A percentile compares a stretch with the other conserved stretches of the same genome.
Evolutionary conservation across 352 stramenopile species (phyloP).

Genomic region (Thalassiosira hispida): DNA sequence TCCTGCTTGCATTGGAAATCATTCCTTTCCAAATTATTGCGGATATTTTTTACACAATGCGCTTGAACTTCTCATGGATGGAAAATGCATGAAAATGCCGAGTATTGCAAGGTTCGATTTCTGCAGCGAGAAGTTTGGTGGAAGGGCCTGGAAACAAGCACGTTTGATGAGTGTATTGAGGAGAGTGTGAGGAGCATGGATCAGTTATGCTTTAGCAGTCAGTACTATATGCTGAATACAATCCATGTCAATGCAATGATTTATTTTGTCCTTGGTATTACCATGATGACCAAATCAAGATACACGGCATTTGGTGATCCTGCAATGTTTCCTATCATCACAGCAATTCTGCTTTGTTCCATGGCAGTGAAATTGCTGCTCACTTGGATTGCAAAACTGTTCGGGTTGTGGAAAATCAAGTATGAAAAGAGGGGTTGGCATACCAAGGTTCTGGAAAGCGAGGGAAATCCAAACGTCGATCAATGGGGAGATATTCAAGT

Average conservation of each 20-base stretch:
- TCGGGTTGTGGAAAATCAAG: slow-evolving; percentile 95
- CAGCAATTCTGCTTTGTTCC: slow-evolving; percentile 56
- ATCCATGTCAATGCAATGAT: slow-evolving; percentile 94
- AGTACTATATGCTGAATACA: slow-evolving; percentile 97
- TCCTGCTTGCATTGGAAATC: slow-evolving; percentile 94
- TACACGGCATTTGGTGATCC: slow-evolving; percentile 97
- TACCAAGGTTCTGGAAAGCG: slow-evolving; percentile 88
- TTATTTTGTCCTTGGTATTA: slow-evolving; percentile 93
- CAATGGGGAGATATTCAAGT: slow-evolving; percentile 92
- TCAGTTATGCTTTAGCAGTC: slow-evolving; percentile 95
- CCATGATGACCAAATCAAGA: slow-evolving; percentile 93
- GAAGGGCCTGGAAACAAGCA: slow-evolving; percentile 93
- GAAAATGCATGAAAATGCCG: slow-evolving; percentile 98
- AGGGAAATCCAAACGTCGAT: slow-evolving; percentile 90
- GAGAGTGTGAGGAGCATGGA: slow-evolving; percentile 94
- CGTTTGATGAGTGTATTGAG: slow-evolving; percentile 96
- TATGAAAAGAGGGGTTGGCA: slow-evolving; percentile 96
- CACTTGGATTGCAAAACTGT: slow-evolving; percentile 87
- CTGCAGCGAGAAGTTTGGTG: slow-evolving; percentile 94
- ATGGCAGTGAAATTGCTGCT: slow-evolving; percentile 84
- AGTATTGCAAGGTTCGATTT: slow-evolving; percentile 95
- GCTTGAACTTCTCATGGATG: slow-evolving; percentile 97
- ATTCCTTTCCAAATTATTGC: slow-evolving; percentile 93
- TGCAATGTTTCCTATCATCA: slow-evolving; percentile 78
- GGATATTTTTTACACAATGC: slow-evolving; percentile 95